Percentiles rank a stretch among this genome's conserved stretches.
Evolutionary conservation across 2,329 filamentous ascomycete genomes (phyloP).

Genomic region (Septoria linicola): DNA sequence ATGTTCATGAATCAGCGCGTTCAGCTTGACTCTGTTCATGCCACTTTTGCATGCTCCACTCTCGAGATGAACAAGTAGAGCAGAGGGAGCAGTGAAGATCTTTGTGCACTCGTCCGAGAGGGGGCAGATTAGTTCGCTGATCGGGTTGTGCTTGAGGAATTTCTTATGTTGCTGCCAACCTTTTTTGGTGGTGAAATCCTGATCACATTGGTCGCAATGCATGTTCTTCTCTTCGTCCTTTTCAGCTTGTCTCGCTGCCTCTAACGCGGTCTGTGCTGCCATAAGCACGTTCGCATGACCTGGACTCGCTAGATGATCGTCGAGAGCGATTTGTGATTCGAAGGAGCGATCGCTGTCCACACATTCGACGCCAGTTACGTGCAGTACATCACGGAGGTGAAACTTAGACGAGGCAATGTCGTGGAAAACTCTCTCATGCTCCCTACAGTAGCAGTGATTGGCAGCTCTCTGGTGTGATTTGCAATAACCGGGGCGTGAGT

Average conservation of each 20-base stretch:
- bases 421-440: conserved; percentile 13
- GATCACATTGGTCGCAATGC: conserved; percentile 19
- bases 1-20: conserved; percentile 18
- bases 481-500: neutral
- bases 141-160: conserved; percentile 23
- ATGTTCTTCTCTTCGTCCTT: conserved; percentile 17
- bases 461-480: conserved; percentile 11
- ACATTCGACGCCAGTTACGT: conserved; percentile 18
- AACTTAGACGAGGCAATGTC: neutral
- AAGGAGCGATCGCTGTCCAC: conserved; percentile 15
- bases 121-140: conserved; percentile 19
- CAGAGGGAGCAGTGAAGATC: conserved; percentile 19
- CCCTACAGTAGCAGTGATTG: conserved; percentile 21
- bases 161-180: conserved; percentile 20
- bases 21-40: conserved; percentile 23
- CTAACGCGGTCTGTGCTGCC: neutral
- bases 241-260: neutral
- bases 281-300: conserved; percentile 6
- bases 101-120: conserved; percentile 14
- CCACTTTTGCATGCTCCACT: conserved; percentile 21
- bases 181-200: conserved; percentile 8
- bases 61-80: conserved; percentile 22
- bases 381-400: conserved; percentile 10
- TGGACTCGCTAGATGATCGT: conserved; percentile 14
- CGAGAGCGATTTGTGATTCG: conserved; percentile 11